Conservation (phyloP, 2,329 filamentous ascomycete species). For the Pestalotiopsis sp. region DNA sequence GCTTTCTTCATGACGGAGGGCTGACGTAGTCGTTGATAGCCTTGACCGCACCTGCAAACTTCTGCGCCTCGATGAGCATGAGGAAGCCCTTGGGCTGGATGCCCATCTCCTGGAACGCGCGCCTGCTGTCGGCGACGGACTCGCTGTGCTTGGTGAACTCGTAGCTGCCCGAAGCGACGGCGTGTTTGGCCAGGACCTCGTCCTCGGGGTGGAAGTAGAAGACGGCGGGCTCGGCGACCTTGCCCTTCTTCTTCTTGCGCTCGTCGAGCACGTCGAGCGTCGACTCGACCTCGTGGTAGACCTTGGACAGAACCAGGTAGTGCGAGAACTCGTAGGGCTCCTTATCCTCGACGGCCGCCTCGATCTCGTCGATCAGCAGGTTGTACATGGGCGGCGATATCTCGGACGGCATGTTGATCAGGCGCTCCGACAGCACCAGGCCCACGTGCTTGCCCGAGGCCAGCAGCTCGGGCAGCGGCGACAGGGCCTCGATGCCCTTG, state of each 20-base stretch:
- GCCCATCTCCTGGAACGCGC: conserved; percentile 91
- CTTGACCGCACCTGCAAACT: conserved; percentile 75
- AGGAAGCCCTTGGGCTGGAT: conserved; percentile 81
- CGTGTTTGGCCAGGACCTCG: conserved; percentile 79
- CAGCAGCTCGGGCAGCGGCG: conserved; percentile 59
- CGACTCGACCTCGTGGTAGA: conserved; percentile 86
- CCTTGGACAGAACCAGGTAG: conserved; percentile 88
- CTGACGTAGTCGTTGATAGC: conserved; percentile 74
- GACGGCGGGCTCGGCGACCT: conserved; percentile 58
- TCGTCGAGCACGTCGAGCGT: conserved; percentile 67
- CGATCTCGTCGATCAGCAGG: conserved; percentile 90
- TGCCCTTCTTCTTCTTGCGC: conserved; percentile 67
- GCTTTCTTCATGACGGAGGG: conserved; percentile 37
- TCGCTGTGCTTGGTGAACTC: conserved; percentile 82
- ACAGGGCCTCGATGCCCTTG: conserved; percentile 52
- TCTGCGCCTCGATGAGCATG: conserved; percentile 80
- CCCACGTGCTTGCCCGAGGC: conserved; percentile 65
- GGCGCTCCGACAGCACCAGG: conserved; percentile 83
- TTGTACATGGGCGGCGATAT: conserved; percentile 91
- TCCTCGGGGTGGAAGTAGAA: conserved; percentile 98
- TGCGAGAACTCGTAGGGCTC: conserved; percentile 93
- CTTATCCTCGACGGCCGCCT: conserved; percentile 83
- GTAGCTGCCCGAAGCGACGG: conserved; percentile 68
- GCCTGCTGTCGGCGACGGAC: conserved; percentile 82
- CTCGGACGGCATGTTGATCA: conserved; percentile 96